Base-by-base conservation (phyloP, 129 eudicot species). In the Silybum marianum region DNA sequence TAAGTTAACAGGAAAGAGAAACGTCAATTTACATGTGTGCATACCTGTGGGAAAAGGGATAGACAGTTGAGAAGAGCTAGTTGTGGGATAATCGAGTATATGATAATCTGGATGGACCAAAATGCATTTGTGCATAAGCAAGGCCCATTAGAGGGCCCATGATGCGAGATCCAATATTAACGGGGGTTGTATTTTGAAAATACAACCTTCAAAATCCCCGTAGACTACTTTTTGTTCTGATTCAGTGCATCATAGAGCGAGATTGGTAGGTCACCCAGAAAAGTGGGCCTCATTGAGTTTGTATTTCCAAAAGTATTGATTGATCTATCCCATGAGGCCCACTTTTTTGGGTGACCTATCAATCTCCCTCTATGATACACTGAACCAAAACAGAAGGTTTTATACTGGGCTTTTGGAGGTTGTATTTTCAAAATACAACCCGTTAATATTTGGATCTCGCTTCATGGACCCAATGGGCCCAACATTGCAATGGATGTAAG, bases 311-410 rank as follows among this genome's bases (percentile, higher is more conserved):
- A 25, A 25, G 28, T 25, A 25, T 25, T 25, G 28, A 25, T 25
- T 25, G 28, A 25, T 25, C 28, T 2, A 25, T 25, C 28, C 28
- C 28, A 25, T 25, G 28, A 93, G 93, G 78, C 89, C 97, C 0
- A 97, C 97, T 2, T 92, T 95, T 83, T 79, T 90, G 70, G 90
- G 92, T 1, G 96, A 95, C 42, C 46, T 85, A 12, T 97, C 97
- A 0, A 91, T 91, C 23, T 62, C 91, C 69, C 88, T 95, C 2
- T 60, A 51, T 18, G 97, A 95, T 51, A 81, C 82, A 1, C 73
- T 95, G 16, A 79, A 46, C 84, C 99, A 95, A 74, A 74, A 24
- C 70, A 88, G 91, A 76, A 80, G 99, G 70, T 95, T 97, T 97
- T 36, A 67, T 63, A 81, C 89, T 1, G 99, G 99, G 9, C 89